Evolutionary conservation across 1,284 basidiomycete genomes (phyloP).

Genomic region (Pseudozyma thailandica): DNA sequence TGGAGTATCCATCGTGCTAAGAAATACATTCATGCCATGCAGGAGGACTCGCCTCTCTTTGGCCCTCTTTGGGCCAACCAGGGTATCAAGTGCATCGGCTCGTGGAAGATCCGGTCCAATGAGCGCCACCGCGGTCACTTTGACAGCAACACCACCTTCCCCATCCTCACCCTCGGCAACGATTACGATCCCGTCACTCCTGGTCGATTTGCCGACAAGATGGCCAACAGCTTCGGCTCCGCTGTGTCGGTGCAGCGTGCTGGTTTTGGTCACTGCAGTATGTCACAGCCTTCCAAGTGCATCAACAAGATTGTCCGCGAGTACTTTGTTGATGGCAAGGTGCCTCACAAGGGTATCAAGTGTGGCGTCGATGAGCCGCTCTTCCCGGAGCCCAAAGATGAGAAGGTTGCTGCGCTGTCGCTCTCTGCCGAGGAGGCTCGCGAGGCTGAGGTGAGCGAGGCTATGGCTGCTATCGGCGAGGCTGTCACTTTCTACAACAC

Average conservation of each 20-base stretch:
- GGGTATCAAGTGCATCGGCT: conserved; percentile 29
- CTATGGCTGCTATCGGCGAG: conserved; percentile 32
- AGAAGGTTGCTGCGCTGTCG: conserved; percentile 4
- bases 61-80: conserved; percentile 42
- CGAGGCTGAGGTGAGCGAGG: conserved; percentile 18
- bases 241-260: conserved; percentile 39
- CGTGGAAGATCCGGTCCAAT: conserved; percentile 45
- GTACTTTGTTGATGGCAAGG: conserved; percentile 51
- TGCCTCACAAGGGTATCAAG: conserved; percentile 41
- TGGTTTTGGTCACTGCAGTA: conserved; percentile 54
- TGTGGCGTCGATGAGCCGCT: conserved; percentile 38
- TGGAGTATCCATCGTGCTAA: conserved; percentile 36
- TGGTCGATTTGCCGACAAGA: conserved; percentile 38
- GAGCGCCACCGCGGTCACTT: conserved; percentile 50
- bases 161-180: conserved; percentile 51
- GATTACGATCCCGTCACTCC: conserved; percentile 58
- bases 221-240: conserved; percentile 40
- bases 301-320: conserved; percentile 45
- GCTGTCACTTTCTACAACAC: conserved; percentile 26
- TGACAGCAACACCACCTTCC: conserved; percentile 44
- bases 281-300: conserved; percentile 45
- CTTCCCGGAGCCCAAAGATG: conserved; percentile 38
- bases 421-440: conserved; percentile 21
- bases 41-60: conserved; percentile 40
- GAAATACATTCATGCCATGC: conserved; percentile 25